phyloP scores from a whole-genome alignment of 805 yeast genomes.

The Candida succiphila region DNA sequence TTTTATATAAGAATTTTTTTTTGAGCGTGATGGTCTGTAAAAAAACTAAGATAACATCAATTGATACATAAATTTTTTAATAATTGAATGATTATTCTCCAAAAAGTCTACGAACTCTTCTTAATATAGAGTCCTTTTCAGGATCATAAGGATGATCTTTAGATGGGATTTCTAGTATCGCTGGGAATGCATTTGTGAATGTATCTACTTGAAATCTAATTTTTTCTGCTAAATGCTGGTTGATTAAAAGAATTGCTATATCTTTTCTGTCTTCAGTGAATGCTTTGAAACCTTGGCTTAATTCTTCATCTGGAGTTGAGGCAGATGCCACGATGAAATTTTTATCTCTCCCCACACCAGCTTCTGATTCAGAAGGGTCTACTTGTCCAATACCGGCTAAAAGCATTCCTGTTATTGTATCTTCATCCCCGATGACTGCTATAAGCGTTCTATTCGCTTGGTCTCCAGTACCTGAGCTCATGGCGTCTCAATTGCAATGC shows the following conservation, averaged over 20 bases:
- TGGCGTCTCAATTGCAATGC: not conserved
- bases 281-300: constrained; percentile 63
- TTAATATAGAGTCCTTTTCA: constrained; percentile 90
- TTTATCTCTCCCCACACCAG: constrained; percentile 60
- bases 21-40: not conserved
- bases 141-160: constrained; percentile 99
- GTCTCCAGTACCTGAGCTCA: constrained; percentile 9
- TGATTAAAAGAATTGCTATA: constrained; percentile 85
- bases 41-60: not conserved
- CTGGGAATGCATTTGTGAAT: constrained; percentile 89
- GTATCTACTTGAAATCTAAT: constrained; percentile 77
- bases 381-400: constrained; percentile 95
- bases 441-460: constrained; percentile 60
- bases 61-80: too few species aligned
- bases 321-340: constrained; percentile 76
- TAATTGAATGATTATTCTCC: constrained; percentile 51
- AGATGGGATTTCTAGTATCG: constrained; percentile 92
- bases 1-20: too few species aligned
- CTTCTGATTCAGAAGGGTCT: constrained; percentile 44
- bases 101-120: constrained; percentile 89
- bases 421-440: constrained; percentile 97
- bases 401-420: constrained; percentile 90
- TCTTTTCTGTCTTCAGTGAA: constrained; percentile 75
- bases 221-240: constrained; percentile 89
- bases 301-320: constrained; percentile 67